These are phyloP conservation scores for Lyophyllum decastes DNA, from an alignment of 768 basidiomycete species.

Conservation along the genomic window DNA sequence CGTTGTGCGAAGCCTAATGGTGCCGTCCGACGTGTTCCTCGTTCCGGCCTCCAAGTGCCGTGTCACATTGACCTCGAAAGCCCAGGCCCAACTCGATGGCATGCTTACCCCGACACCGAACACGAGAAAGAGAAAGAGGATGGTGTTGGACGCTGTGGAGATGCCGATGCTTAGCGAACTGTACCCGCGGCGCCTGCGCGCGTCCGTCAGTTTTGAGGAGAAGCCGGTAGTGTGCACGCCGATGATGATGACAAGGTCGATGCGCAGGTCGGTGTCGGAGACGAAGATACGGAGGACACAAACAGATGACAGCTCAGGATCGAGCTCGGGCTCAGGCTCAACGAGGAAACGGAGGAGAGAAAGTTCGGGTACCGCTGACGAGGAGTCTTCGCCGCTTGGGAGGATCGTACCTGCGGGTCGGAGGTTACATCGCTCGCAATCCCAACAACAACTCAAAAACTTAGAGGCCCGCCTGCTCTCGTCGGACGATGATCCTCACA, in stretches of 20 bases:
- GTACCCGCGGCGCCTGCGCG: conserved; percentile 10
- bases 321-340: background rate
- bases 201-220: conserved; percentile 7
- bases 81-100: background rate
- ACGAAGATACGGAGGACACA: background rate
- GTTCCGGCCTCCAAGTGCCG: background rate
- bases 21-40: conserved; percentile 14
- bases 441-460: background rate
- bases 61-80: background rate
- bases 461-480: conserved; percentile 20
- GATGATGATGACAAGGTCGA: background rate
- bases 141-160: conserved; percentile 25
- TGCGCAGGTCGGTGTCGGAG: conserved; percentile 7
- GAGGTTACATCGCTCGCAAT: background rate
- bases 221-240: background rate
- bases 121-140: conserved; percentile 43
- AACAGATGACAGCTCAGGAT: background rate
- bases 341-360: conserved; percentile 14
- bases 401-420: background rate
- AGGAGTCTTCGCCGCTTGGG: background rate
- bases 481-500: conserved; percentile 65
- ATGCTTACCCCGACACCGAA: background rate
- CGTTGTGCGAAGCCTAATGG: conserved; percentile 13
- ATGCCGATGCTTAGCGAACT: conserved; percentile 16
- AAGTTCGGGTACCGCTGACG: conserved; percentile 1